Conservation (phyloP, 2,329 filamentous ascomycete species). For the Westerdykella ornata region DNA sequence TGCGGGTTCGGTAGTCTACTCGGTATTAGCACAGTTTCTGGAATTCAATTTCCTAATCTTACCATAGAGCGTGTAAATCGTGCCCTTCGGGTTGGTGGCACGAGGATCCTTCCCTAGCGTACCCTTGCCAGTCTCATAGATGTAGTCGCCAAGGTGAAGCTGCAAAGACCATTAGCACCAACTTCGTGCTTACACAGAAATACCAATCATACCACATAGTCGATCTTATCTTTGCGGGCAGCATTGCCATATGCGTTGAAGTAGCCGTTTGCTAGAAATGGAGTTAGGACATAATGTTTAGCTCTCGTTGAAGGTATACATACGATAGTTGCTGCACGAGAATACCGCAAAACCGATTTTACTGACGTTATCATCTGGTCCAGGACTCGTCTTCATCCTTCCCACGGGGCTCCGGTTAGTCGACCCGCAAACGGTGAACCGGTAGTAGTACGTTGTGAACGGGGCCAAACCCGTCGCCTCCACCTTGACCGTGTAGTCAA, state of each 20-base stretch:
- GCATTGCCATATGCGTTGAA: slow-evolving; percentile 42
- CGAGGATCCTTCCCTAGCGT: slow-evolving; percentile 27
- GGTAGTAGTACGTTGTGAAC: slow-evolving; percentile 61
- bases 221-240: slow-evolving; percentile 27
- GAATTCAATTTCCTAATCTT: not conserved
- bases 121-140: slow-evolving; percentile 50
- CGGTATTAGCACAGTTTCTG: not conserved
- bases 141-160: slow-evolving; percentile 51
- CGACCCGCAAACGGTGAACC: slow-evolving; percentile 60
- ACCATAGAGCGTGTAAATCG: slow-evolving; percentile 13
- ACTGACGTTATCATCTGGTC: slow-evolving; percentile 48
- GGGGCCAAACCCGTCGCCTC: slow-evolving; percentile 56
- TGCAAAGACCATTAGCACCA: slow-evolving; percentile 10
- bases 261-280: slow-evolving; percentile 34
- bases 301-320: slow-evolving; percentile 10
- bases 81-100: slow-evolving; percentile 9
- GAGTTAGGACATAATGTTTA: not conserved
- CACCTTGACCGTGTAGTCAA: slow-evolving; percentile 68
- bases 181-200: not conserved
- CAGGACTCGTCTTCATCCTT: slow-evolving; percentile 61
- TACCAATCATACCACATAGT: slow-evolving; percentile 3
- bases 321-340: slow-evolving; percentile 62
- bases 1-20: slow-evolving; percentile 52
- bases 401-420: slow-evolving; percentile 55
- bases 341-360: slow-evolving; percentile 58